Conservation (phyloP, 2,329 filamentous ascomycete genomes). For the Huntiella omanensis region DNA sequence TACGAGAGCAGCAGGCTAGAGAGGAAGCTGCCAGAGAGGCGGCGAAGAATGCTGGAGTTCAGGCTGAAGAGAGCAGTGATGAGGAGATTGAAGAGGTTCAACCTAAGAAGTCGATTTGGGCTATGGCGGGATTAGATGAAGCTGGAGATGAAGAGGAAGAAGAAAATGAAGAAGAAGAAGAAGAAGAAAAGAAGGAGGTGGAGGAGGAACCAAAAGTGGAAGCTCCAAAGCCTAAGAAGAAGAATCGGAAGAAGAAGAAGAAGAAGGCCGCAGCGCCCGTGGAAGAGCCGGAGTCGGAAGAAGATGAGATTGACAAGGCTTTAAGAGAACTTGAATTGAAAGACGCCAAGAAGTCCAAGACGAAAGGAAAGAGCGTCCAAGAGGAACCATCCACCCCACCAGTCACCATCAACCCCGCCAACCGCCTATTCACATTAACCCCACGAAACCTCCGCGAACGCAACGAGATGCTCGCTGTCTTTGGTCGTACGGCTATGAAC, state of each 20-base stretch:
- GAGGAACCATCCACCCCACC: not conserved
- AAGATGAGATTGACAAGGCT: constrained; percentile 38
- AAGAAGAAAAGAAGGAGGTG: too few species aligned
- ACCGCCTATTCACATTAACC: constrained; percentile 26
- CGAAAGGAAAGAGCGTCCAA: not conserved
- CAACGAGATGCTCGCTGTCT: constrained; percentile 68
- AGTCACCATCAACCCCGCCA: constrained; percentile 1
- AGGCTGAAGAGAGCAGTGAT: constrained; percentile 17
- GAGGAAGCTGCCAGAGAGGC: constrained; percentile 17
- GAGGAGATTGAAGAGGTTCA: constrained; percentile 17
- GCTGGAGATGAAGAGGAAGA: constrained; percentile 6
- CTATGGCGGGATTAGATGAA: constrained; percentile 16
- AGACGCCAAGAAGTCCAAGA: constrained; percentile 8
- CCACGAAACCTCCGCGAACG: constrained; percentile 62
- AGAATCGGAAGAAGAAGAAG: constrained; percentile 23
- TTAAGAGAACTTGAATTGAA: constrained; percentile 29
- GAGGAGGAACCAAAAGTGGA: not conserved
- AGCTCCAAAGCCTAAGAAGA: constrained; percentile 14
- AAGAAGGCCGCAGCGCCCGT: constrained; percentile 12
- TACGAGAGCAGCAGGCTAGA: constrained; percentile 26
- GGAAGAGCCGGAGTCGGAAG: constrained; percentile 13
- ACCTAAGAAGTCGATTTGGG: constrained; percentile 20
- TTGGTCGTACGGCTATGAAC: constrained; percentile 38
- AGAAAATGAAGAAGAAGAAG: constrained; percentile 13
- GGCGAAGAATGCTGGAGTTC: constrained; percentile 12